These are phyloP conservation scores for Zopfia rhizophila DNA, from an alignment of 2,329 filamentous ascomycete genomes.

Conservation along the genomic window DNA sequence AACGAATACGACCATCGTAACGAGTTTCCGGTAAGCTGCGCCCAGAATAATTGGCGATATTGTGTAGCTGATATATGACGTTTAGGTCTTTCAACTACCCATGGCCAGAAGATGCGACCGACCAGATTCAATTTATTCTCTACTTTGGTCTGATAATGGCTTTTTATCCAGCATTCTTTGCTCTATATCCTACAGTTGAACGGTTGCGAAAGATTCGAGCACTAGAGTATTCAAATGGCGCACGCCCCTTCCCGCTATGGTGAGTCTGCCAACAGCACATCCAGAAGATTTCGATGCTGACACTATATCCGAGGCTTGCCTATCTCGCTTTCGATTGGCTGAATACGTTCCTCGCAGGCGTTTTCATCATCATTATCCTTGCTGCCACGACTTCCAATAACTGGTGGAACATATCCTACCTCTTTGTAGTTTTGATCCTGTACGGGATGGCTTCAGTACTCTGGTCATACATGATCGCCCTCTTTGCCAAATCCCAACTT, in stretches of 20 bases:
- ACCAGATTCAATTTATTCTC: conserved; percentile 77
- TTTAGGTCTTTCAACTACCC: conserved; percentile 27
- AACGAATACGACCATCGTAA: conserved; percentile 73
- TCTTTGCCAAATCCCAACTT: conserved; percentile 80
- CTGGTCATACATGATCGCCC: conserved; percentile 80
- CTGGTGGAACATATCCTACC: conserved; percentile 81
- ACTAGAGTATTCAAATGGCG: conserved; percentile 89
- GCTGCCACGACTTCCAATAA: conserved; percentile 63
- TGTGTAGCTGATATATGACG: conserved; percentile 74
- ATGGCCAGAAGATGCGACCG: conserved; percentile 26
- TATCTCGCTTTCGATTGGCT: conserved; percentile 82
- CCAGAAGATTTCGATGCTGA: not conserved
- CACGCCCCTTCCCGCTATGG: conserved; percentile 83
- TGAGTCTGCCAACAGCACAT: conserved; percentile 10
- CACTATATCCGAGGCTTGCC: conserved; percentile 63
- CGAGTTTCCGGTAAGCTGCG: conserved; percentile 60
- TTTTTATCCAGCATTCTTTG: conserved; percentile 84
- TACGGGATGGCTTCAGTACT: conserved; percentile 82
- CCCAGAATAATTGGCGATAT: not conserved
- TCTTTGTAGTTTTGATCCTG: conserved; percentile 81
- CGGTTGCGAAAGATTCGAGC: conserved; percentile 79
- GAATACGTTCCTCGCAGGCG: conserved; percentile 73
- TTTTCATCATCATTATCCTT: conserved; percentile 73
- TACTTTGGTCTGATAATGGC: conserved; percentile 82
- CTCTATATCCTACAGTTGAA: conserved; percentile 85